These are phyloP conservation scores for Suillus spraguei DNA, from an alignment of 768 basidiomycete species.

Conservation along the genomic window DNA sequence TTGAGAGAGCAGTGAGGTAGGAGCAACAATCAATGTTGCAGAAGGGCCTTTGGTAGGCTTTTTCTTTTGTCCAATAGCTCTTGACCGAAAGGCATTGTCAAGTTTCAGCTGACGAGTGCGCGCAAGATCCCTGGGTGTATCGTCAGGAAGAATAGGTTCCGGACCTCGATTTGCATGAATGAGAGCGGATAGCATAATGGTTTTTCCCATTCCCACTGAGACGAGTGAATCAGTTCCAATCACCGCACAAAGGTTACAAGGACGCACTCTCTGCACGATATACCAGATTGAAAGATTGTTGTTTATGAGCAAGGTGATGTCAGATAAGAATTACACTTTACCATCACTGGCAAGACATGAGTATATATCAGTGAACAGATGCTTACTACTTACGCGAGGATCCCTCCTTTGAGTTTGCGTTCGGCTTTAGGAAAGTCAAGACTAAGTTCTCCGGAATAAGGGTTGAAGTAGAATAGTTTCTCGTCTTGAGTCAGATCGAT, in stretches of 20 bases:
- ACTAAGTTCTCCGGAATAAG: conserved; percentile 89
- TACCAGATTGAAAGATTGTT: conserved; percentile 9
- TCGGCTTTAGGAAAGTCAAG: conserved; percentile 83
- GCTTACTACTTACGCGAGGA: conserved; percentile 71
- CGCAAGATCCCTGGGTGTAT: conserved; percentile 27
- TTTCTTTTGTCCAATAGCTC: conserved; percentile 33
- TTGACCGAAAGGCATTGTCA: conserved; percentile 61
- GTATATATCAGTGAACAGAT: conserved; percentile 4
- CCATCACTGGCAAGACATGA: conserved; percentile 36
- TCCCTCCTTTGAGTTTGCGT: conserved; percentile 79
- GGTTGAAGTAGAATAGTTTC: conserved; percentile 83
- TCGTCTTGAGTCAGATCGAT: conserved; percentile 86
- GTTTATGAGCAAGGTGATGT: conserved; percentile 6
- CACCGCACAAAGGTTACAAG: conserved; percentile 9
- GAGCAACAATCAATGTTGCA: conserved; percentile 90
- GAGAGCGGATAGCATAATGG: conserved; percentile 89
- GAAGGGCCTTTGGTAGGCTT: conserved; percentile 38
- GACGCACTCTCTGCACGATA: conserved; percentile 50
- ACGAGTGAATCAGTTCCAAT: conserved; percentile 13
- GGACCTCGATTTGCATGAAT: conserved; percentile 75
- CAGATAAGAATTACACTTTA: conserved; percentile 17
- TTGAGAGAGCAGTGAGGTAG: conserved; percentile 87
- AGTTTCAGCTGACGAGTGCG: conserved; percentile 63
- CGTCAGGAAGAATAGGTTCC: conserved; percentile 39
- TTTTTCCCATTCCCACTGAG: conserved; percentile 94